Percentiles rank a stretch among this genome's conserved stretches.
phyloP scores from a whole-genome alignment of 2,329 filamentous ascomycete genomes.

The Scedosporium apiospermum region DNA sequence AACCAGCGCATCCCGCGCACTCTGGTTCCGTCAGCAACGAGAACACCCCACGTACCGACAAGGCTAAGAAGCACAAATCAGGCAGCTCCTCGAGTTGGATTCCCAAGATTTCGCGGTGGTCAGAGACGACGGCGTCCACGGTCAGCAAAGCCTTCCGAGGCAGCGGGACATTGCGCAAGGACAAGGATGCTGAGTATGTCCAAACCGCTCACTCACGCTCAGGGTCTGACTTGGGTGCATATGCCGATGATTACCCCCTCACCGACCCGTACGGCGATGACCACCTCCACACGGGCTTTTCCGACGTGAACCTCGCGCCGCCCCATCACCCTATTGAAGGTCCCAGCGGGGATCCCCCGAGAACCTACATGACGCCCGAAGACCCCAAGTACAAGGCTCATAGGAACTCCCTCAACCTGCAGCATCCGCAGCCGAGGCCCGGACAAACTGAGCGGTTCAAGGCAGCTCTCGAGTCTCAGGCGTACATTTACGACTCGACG shows the following conservation, averaged over 20 bases:
- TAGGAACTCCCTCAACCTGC: slow-evolving; percentile 68
- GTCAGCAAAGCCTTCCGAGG: slow-evolving; percentile 68
- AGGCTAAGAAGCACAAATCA: slow-evolving; percentile 82
- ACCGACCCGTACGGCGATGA: slow-evolving; percentile 50
- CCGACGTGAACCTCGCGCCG: slow-evolving; percentile 36
- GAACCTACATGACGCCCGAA: slow-evolving; percentile 44
- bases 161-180: slow-evolving; percentile 41
- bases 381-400: slow-evolving; percentile 77
- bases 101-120: slow-evolving; percentile 95
- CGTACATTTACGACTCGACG: slow-evolving; percentile 54
- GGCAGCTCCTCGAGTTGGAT: slow-evolving; percentile 69
- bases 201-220: slow-evolving; percentile 55
- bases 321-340: slow-evolving; percentile 14
- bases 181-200: slow-evolving; percentile 48
- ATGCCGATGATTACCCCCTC: slow-evolving; percentile 48
- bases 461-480: slow-evolving; percentile 63
- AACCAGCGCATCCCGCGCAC: slow-evolving; percentile 30
- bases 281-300: slow-evolving; percentile 47
- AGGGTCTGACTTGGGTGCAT: slow-evolving; percentile 62
- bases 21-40: slow-evolving; percentile 53
- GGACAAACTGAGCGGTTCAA: slow-evolving; percentile 68
- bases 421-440: slow-evolving; percentile 68
- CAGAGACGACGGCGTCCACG: slow-evolving; percentile 87
- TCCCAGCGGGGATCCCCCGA: slow-evolving; percentile 26
- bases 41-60: slow-evolving; percentile 65